A percentile compares a stretch with the other conserved stretches of the same genome.
phyloP scores from a whole-genome alignment of 2,329 filamentous ascomycete genomes.

The Coniella vitis region DNA sequence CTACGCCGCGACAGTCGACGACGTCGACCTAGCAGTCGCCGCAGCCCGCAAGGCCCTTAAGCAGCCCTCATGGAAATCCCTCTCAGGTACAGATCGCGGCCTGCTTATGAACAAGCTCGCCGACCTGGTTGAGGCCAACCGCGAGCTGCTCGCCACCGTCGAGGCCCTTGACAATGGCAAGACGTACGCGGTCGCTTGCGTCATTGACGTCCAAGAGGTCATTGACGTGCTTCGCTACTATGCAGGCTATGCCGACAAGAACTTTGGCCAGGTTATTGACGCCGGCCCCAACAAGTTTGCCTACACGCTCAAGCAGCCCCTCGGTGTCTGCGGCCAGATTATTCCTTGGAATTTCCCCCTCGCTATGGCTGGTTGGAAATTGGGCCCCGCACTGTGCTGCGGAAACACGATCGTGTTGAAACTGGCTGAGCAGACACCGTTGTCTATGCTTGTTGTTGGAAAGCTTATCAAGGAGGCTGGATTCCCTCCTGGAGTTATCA shows the following conservation, averaged over 20 bases:
- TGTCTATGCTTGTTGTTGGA: slow-evolving; percentile 56
- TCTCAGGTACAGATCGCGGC: slow-evolving; percentile 62
- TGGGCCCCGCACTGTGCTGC: slow-evolving; percentile 61
- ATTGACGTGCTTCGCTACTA: slow-evolving; percentile 61
- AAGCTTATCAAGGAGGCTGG: slow-evolving; percentile 64
- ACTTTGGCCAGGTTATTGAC: slow-evolving; percentile 70
- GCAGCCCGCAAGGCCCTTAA: slow-evolving; percentile 65
- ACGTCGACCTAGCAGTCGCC: slow-evolving; percentile 63
- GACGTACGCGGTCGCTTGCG: slow-evolving; percentile 59
- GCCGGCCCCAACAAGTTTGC: slow-evolving; percentile 64
- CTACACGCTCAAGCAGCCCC: slow-evolving; percentile 68
- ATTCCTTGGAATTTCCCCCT: slow-evolving; percentile 81
- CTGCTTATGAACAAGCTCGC: slow-evolving; percentile 63
- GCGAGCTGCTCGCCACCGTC: slow-evolving; percentile 39
- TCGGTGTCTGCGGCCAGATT: slow-evolving; percentile 71
- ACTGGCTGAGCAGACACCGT: slow-evolving; percentile 57
- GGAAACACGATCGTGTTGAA: slow-evolving; percentile 60
- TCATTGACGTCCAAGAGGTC: slow-evolving; percentile 51
- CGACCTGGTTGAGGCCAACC: slow-evolving; percentile 60
- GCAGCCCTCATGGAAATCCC: slow-evolving; percentile 58
- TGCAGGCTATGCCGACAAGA: slow-evolving; percentile 74
- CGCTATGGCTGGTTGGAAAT: slow-evolving; percentile 69
- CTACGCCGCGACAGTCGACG: slow-evolving; percentile 57
- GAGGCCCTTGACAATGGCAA: slow-evolving; percentile 82
- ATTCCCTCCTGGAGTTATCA: slow-evolving; percentile 69